Percentiles rank a stretch among this genome's conserved stretches.
Conservation (phyloP, 805 yeast species). For the Lachancea lanzarotensis region DNA sequence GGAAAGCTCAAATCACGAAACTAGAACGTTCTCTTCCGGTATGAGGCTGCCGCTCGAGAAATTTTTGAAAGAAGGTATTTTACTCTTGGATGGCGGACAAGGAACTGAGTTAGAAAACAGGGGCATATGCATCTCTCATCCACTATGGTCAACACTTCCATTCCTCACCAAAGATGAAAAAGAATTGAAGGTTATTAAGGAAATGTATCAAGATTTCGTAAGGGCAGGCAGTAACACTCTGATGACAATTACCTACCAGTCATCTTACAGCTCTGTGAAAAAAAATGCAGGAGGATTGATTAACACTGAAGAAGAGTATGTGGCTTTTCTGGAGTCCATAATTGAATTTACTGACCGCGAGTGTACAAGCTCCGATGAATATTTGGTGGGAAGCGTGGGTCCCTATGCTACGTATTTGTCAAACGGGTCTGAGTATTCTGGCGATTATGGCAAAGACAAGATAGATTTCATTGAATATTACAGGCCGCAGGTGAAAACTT, state of each 20-base stretch:
- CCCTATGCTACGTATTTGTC: constrained; percentile 65
- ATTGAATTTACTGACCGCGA: constrained; percentile 6
- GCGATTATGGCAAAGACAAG: constrained; percentile 39
- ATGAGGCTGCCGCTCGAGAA: too few relatives aligned
- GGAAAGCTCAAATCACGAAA: too few relatives aligned
- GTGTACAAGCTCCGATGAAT: constrained; percentile 1
- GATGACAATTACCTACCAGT: constrained; percentile 52
- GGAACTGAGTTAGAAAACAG: constrained; percentile 55
- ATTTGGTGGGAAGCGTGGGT: constrained; percentile 50
- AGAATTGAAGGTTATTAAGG: constrained; percentile 36
- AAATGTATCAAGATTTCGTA: constrained; percentile 44
- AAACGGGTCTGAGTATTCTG: constrained; percentile 52
- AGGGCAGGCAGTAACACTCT: constrained; percentile 45
- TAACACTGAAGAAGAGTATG: constrained; percentile 7
- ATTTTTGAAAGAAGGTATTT: too few relatives aligned
- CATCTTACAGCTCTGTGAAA: constrained; percentile 36
- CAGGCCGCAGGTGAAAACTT: constrained; percentile 33
- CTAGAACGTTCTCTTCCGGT: too few relatives aligned
- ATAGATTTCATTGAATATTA: constrained; percentile 25
- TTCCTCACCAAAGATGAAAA: constrained; percentile 27
- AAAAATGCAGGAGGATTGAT: constrained; percentile 9
- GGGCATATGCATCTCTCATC: constrained; percentile 39
- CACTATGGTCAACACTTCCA: constrained; percentile 57
- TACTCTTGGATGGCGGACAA: constrained; percentile 50
- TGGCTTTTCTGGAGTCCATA: constrained; percentile 7